Percentiles rank a stretch among this genome's conserved stretches.
phyloP scores from a whole-genome alignment of 129 eudicot species.

The Flaveria ramosissima region DNA sequence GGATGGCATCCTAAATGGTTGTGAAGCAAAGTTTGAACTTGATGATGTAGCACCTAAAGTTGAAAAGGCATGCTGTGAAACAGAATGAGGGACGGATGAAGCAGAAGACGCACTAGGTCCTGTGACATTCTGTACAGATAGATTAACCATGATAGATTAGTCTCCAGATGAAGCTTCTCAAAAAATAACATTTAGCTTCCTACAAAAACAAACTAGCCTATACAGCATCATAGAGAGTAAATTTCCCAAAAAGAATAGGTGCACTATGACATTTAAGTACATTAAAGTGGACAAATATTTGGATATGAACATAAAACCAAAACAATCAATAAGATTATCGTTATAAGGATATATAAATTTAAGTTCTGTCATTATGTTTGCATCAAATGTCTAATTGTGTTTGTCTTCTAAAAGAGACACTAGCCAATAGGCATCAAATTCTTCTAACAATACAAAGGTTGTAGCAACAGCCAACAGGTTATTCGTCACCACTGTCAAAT shows the following conservation, averaged over 20 bases:
- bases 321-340: background rate
- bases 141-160: constrained; percentile 25
- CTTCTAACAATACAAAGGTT: constrained; percentile 9
- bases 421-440: constrained; percentile 16
- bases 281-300: background rate
- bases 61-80: constrained; percentile 48
- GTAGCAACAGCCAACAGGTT: constrained; percentile 11
- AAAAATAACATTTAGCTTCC: background rate
- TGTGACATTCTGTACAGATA: constrained; percentile 40
- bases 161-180: constrained; percentile 1
- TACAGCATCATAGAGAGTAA: constrained; percentile 2
- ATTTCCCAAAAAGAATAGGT: background rate
- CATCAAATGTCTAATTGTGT: background rate
- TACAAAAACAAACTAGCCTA: no score
- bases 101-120: constrained; percentile 42
- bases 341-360: background rate
- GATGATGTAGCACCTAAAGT: constrained; percentile 42
- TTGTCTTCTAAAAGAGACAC: background rate
- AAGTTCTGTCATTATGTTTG: background rate
- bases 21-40: constrained; percentile 35
- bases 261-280: background rate
- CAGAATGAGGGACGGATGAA: constrained; percentile 41
- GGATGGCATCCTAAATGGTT: constrained; percentile 47
- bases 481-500: background rate
- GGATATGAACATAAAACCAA: background rate